Evolutionary conservation across 768 basidiomycete species (phyloP).

Genomic region (Pisolithus albus): DNA sequence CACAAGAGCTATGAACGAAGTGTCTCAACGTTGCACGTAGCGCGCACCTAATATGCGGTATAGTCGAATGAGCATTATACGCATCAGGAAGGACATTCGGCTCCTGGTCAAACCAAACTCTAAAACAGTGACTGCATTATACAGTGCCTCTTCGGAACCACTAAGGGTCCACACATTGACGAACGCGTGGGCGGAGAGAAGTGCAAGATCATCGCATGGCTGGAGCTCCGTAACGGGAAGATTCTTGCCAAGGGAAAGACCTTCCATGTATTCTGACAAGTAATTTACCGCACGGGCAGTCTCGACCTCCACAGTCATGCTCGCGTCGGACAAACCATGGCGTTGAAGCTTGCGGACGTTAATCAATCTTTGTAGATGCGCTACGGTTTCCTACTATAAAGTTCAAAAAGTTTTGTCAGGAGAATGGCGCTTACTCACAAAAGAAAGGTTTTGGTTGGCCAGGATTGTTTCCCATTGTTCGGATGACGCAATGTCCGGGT

Average conservation of each 20-base stretch:
- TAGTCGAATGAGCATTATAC: conserved; percentile 70
- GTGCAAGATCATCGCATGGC: conserved; percentile 77
- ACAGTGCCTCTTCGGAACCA: conserved; percentile 51
- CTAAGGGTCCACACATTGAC: conserved; percentile 58
- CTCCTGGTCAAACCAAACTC: conserved; percentile 70
- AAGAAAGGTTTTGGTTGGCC: conserved; percentile 37
- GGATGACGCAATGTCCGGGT: conserved; percentile 41
- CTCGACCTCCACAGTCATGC: conserved; percentile 55
- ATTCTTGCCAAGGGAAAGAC: conserved; percentile 56
- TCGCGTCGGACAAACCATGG: conserved; percentile 41
- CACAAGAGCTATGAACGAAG: background rate
- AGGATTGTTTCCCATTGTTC: conserved; percentile 51
- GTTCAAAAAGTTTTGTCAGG: conserved; percentile 6
- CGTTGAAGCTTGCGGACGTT: conserved; percentile 74
- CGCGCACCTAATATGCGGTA: conserved; percentile 71
- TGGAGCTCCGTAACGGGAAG: conserved; percentile 76
- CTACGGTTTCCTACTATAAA: conserved; percentile 37
- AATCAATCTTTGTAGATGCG: conserved; percentile 59
- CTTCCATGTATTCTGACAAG: conserved; percentile 56
- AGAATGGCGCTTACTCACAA: conserved; percentile 33
- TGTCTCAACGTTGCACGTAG: background rate
- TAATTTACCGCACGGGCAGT: conserved; percentile 44
- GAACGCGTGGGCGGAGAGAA: conserved; percentile 64
- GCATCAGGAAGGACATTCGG: conserved; percentile 72
- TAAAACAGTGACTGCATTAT: conserved; percentile 56